Evolutionary conservation across 441 rosid species (phyloP).

Genomic region (Iberis amara): DNA sequence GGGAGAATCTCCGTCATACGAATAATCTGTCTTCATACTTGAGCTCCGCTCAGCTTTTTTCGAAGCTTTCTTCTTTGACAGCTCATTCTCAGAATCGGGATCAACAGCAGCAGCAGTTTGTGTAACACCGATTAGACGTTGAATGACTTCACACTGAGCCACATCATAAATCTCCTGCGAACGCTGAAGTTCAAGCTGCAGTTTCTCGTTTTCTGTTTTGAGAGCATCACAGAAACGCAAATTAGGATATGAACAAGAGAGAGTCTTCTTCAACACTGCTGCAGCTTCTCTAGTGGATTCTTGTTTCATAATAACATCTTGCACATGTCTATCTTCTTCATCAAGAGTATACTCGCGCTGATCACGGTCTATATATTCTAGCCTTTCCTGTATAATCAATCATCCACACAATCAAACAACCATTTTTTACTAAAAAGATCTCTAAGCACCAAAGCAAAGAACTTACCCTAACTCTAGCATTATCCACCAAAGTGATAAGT

Average conservation of each 20-base stretch:
- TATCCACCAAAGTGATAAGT: conserved; percentile 88
- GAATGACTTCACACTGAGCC: conserved; percentile 81
- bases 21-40: conserved; percentile 37
- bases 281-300: conserved; percentile 66
- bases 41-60: conserved; percentile 41
- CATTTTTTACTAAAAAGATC: neutral
- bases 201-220: conserved; percentile 68
- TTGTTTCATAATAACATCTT: conserved; percentile 66
- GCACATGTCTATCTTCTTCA: conserved; percentile 86
- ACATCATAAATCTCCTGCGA: conserved; percentile 83
- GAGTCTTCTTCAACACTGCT: conserved; percentile 65
- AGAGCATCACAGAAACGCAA: conserved; percentile 78
- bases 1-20: conserved; percentile 39
- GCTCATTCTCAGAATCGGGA: conserved; percentile 37
- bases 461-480: conserved; percentile 81
- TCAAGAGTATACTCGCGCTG: conserved; percentile 82
- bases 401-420: neutral
- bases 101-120: conserved; percentile 51
- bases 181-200: conserved; percentile 69
- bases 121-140: conserved; percentile 75
- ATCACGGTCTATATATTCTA: conserved; percentile 83
- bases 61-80: conserved; percentile 35
- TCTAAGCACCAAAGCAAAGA: neutral
- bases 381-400: conserved; percentile 57
- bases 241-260: conserved; percentile 84